Conservation (phyloP, 1,139 yeast species). For the Keqinozyma sinolaborantium region DNA sequence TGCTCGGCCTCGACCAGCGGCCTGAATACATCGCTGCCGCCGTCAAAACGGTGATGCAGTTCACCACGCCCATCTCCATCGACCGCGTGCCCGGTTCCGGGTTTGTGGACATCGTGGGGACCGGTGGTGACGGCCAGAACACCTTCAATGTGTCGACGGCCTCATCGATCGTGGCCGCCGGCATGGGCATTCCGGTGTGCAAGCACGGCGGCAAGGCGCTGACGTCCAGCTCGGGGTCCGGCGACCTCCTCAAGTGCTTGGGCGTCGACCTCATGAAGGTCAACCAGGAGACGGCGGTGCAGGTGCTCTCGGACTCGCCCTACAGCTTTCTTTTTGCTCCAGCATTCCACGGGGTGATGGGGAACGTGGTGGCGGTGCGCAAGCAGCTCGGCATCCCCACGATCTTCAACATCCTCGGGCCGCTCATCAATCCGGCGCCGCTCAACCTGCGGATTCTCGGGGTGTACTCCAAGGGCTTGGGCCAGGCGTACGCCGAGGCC, state of each 20-base stretch:
- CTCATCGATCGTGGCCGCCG: constrained; percentile 90
- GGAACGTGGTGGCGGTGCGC: constrained; percentile 72
- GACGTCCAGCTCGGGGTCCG: constrained; percentile 89
- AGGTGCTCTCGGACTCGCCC: constrained; percentile 49
- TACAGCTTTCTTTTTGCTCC: constrained; percentile 90
- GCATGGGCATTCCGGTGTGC: constrained; percentile 79
- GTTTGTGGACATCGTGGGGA: constrained; percentile 89
- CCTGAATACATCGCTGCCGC: constrained; percentile 85
- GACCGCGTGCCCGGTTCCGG: constrained; percentile 46
- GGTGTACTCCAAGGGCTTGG: constrained; percentile 76
- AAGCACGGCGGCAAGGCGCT: constrained; percentile 97
- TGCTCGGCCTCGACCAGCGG: constrained; percentile 75
- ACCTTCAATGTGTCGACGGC: constrained; percentile 96
- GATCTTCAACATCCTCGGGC: constrained; percentile 90
- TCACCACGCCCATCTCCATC: constrained; percentile 48
- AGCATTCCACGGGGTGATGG: constrained; percentile 93
- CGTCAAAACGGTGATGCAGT: constrained; percentile 64
- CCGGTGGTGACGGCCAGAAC: constrained; percentile 97
- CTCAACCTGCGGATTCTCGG: constrained; percentile 82
- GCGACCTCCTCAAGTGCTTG: constrained; percentile 72
- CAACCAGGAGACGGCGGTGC: constrained; percentile 60
- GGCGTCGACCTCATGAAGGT: constrained; percentile 78
- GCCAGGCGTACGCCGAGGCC: constrained; percentile 81
- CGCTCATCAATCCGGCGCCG: constrained; percentile 87
- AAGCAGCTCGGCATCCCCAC: constrained; percentile 83